Percentiles rank a stretch among this genome's conserved stretches.
Evolutionary conservation across 148 eudicot genomes (phyloP).

Genomic region (Drosera capensis): DNA sequence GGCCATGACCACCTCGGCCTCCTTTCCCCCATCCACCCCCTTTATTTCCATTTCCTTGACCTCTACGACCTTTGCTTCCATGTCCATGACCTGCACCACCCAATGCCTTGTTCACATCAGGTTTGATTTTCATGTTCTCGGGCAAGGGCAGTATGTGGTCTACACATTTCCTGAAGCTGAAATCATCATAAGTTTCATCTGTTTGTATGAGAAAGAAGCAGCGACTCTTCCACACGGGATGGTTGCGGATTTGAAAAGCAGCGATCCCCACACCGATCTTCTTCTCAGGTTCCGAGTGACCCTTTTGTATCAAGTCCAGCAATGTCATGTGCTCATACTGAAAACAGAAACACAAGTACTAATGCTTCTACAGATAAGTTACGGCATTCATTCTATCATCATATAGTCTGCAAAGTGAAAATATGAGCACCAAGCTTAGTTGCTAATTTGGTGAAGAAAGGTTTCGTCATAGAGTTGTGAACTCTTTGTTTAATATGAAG

Average conservation of each 20-base stretch:
- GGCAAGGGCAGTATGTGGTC: conserved; percentile 86
- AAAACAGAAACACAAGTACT: too few species aligned
- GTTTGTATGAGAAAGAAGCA: conserved; percentile 73
- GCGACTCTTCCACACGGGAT: conserved; percentile 63
- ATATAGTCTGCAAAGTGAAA: too few species aligned
- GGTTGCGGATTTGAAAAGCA: conserved; percentile 63
- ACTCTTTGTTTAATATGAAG: too few species aligned
- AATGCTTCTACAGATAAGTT: too few species aligned
- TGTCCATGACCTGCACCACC: conserved; percentile 20
- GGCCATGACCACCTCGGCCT: conserved; percentile 36
- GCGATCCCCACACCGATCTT: conserved; percentile 55
- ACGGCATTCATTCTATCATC: too few species aligned
- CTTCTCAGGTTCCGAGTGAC: conserved; percentile 62
- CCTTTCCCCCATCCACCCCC: conserved; percentile 34
- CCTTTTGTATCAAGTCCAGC: conserved; percentile 67
- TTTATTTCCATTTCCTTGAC: conserved; percentile 23
- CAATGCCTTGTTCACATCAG: conserved; percentile 43
- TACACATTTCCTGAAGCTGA: conserved; percentile 95
- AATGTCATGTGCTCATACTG: conserved; percentile 67
- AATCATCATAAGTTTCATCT: conserved; percentile 62
- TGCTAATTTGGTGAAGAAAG: too few species aligned
- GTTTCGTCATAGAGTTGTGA: too few species aligned
- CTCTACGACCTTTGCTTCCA: conserved; percentile 22
- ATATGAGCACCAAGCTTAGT: too few species aligned
- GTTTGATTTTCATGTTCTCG: conserved; percentile 56